A percentile compares a stretch with the other conserved stretches of the same genome.
Conservation (phyloP, 176 grass and related monocot genomes). For the Phyllostachys edulis region DNA sequence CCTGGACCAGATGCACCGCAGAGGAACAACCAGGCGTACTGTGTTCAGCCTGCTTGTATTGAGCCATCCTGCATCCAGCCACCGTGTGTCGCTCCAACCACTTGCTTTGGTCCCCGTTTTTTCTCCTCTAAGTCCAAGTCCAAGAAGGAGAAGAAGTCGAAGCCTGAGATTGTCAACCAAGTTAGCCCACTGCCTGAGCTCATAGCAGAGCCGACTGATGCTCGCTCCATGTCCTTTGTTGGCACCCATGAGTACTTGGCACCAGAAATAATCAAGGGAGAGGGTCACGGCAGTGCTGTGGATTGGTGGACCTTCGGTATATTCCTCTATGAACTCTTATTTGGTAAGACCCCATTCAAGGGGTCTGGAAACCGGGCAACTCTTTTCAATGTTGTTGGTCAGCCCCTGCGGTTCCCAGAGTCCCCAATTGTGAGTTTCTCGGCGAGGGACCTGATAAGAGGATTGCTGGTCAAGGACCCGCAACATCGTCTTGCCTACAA, state of each 20-base stretch:
- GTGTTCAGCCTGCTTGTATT: constrained; percentile 68
- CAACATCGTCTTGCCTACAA: constrained; percentile 76
- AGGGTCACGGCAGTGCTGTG: constrained; percentile 76
- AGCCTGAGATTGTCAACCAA: constrained; percentile 67
- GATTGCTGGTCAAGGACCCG: constrained; percentile 70
- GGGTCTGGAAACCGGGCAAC: constrained; percentile 80
- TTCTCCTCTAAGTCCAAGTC: constrained; percentile 60
- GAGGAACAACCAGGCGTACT: constrained; percentile 55
- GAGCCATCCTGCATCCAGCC: constrained; percentile 81
- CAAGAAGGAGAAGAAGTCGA: constrained; percentile 58
- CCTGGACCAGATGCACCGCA: constrained; percentile 50
- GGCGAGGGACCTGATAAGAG: constrained; percentile 66
- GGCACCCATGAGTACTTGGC: constrained; percentile 80
- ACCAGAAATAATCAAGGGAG: constrained; percentile 75
- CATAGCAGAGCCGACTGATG: constrained; percentile 71
- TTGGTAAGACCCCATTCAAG: constrained; percentile 78
- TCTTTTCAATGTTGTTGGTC: constrained; percentile 76
- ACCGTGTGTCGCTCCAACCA: constrained; percentile 62
- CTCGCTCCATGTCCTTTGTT: constrained; percentile 80
- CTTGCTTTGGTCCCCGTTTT: constrained; percentile 66
- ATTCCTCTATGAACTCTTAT: constrained; percentile 79
- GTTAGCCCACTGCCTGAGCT: constrained; percentile 67
- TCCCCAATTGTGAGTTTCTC: constrained; percentile 68
- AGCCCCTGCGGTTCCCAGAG: constrained; percentile 66
- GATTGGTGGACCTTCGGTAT: constrained; percentile 88